phyloP scores from a whole-genome alignment of 768 basidiomycete genomes.

The Boletus rex-veris region DNA sequence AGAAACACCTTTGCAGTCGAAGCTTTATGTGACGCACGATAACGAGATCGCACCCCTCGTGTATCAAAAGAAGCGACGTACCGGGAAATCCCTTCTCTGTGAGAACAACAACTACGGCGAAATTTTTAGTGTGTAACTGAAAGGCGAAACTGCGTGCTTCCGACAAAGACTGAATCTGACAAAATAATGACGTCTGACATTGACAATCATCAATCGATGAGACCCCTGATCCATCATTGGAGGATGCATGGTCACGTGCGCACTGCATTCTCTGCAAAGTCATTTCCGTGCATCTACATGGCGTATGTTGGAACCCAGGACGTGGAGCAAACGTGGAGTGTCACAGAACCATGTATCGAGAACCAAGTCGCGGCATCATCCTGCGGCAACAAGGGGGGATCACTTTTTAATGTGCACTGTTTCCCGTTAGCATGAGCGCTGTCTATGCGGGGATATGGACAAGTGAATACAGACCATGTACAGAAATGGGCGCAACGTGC shows the following conservation, averaged over 20 bases:
- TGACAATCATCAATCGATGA: neutral
- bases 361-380: slow-evolving; percentile 5
- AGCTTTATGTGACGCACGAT: slow-evolving; percentile 23
- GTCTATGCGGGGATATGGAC: slow-evolving; percentile 11
- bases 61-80: slow-evolving; percentile 26
- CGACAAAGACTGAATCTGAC: neutral
- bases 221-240: neutral
- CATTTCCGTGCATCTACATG: slow-evolving; percentile 25
- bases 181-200: neutral
- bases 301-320: neutral
- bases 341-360: neutral
- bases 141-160: neutral
- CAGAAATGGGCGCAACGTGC: neutral
- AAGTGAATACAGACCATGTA: neutral
- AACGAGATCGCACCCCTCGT: slow-evolving; percentile 14
- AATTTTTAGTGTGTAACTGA: too few species aligned
- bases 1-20: slow-evolving; percentile 4
- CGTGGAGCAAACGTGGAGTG: neutral
- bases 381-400: slow-evolving; percentile 23
- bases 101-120: slow-evolving; percentile 7
- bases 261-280: slow-evolving; percentile 5
- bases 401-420: slow-evolving; percentile 6
- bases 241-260: slow-evolving; percentile 4
- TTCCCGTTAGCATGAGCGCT: slow-evolving; percentile 16
- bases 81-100: slow-evolving; percentile 21